Conservation (phyloP, 2,329 filamentous ascomycete genomes). For the Ophiostoma sp. region DNA sequence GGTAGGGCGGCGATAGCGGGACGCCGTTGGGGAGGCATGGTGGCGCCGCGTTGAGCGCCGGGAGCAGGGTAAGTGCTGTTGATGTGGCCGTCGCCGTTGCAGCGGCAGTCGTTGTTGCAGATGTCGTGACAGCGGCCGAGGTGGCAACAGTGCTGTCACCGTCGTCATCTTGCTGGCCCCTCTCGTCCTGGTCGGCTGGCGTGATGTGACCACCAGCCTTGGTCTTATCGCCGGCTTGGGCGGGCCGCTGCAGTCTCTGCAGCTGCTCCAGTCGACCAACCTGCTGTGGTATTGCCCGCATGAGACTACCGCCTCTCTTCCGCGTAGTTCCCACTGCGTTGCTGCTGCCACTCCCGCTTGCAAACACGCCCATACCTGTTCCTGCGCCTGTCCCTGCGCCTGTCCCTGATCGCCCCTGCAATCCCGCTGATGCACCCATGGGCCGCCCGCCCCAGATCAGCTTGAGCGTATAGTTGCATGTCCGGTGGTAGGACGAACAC, state of each 20-base stretch:
- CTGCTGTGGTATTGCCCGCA: neutral
- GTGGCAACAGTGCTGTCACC: neutral
- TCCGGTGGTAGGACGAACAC: constrained; percentile 14
- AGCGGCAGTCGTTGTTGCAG: neutral
- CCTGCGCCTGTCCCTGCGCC: neutral
- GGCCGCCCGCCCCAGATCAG: constrained; percentile 19
- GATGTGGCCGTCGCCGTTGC: neutral
- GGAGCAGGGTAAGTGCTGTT: neutral
- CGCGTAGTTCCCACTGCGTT: neutral
- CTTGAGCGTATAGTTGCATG: constrained; percentile 23
- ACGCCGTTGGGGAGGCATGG: constrained; percentile 22
- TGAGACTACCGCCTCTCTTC: neutral
- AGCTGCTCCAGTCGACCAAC: neutral
- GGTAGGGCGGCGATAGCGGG: constrained; percentile 21
- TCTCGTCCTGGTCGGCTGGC: neutral
- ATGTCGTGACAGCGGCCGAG: neutral
- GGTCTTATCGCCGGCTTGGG: neutral
- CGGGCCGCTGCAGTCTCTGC: neutral
- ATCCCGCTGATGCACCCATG: neutral
- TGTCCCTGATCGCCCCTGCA: neutral
- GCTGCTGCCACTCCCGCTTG: neutral
- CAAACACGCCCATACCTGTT: neutral
- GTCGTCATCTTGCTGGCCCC: neutral
- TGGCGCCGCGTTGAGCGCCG: constrained; percentile 11
- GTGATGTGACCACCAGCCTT: neutral